Evolutionary conservation across 768 basidiomycete genomes (phyloP).

Genomic region (Clitopilus passeckerianus): DNA sequence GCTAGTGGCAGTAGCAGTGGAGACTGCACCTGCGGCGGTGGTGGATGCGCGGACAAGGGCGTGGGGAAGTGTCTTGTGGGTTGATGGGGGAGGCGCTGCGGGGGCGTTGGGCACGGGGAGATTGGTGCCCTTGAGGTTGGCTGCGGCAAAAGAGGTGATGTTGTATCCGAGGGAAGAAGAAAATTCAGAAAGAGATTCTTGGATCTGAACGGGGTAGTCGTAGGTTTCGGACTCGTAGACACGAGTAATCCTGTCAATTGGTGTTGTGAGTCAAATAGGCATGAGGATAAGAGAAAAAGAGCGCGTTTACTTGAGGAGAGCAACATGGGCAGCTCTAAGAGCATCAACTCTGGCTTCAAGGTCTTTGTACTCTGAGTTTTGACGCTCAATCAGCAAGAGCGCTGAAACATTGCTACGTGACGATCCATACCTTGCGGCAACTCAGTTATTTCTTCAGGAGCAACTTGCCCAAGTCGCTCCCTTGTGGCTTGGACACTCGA

Average conservation of each 20-base stretch:
- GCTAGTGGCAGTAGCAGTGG: conserved; percentile 38
- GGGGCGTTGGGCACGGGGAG: conserved; percentile 67
- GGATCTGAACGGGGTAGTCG: conserved; percentile 87
- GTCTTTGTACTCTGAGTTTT: conserved; percentile 87
- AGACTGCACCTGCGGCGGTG: conserved; percentile 39
- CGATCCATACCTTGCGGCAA: conserved; percentile 71
- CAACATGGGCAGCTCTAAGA: conserved; percentile 70
- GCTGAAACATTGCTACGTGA: not conserved
- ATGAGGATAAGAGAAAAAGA: not conserved
- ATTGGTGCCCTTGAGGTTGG: conserved; percentile 85
- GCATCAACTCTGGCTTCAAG: conserved; percentile 95
- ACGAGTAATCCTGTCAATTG: conserved; percentile 61
- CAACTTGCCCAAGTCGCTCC: conserved; percentile 85
- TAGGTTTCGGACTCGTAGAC: conserved; percentile 88
- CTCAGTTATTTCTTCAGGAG: conserved; percentile 93
- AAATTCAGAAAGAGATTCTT: conserved; percentile 74
- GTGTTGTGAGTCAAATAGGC: not conserved
- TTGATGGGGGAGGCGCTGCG: conserved; percentile 45
- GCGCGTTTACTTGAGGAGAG: conserved; percentile 65
- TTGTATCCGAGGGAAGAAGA: conserved; percentile 67
- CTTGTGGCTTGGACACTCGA: conserved; percentile 81
- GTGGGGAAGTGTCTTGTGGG: conserved; percentile 96
- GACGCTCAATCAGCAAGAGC: not conserved
- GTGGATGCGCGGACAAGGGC: conserved; percentile 83
- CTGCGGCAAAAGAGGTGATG: conserved; percentile 80